Conservation (phyloP, 768 basidiomycete genomes). For the Pleurotus tuber-regium region DNA sequence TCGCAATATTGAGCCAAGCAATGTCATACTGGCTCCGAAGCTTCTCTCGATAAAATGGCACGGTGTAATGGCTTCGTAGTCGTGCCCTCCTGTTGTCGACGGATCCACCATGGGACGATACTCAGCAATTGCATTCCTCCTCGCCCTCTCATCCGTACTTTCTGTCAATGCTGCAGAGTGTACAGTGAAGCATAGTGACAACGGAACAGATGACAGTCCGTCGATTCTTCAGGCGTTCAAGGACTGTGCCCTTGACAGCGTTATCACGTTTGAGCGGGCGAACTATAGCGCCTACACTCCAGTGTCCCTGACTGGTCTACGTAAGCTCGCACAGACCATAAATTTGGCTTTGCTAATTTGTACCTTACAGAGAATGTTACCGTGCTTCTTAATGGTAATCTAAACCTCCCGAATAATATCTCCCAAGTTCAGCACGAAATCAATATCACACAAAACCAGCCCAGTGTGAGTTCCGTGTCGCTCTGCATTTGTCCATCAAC, state of each 20-base stretch:
- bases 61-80: no score
- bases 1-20: not conserved
- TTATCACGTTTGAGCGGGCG: constrained; percentile 30
- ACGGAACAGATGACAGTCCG: constrained; percentile 32
- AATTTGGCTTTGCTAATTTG: no score
- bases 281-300: constrained; percentile 38
- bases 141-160: not conserved
- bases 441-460: constrained; percentile 34
- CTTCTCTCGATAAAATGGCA: constrained; percentile 6
- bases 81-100: no score
- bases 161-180: constrained; percentile 18
- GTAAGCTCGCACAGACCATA: constrained; percentile 23
- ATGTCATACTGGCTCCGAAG: constrained; percentile 1
- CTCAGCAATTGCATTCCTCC: not conserved
- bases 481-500: not conserved
- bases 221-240: constrained; percentile 33
- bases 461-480: constrained; percentile 26
- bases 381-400: constrained; percentile 39
- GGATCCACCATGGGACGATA: not conserved
- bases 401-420: constrained; percentile 42
- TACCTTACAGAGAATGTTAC: constrained; percentile 39
- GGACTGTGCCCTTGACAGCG: constrained; percentile 29
- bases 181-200: constrained; percentile 23
- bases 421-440: constrained; percentile 38
- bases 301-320: constrained; percentile 28